Evolutionary conservation across 106 monocot genomes (phyloP).

Genomic region (Dactylorhiza incarnata): DNA sequence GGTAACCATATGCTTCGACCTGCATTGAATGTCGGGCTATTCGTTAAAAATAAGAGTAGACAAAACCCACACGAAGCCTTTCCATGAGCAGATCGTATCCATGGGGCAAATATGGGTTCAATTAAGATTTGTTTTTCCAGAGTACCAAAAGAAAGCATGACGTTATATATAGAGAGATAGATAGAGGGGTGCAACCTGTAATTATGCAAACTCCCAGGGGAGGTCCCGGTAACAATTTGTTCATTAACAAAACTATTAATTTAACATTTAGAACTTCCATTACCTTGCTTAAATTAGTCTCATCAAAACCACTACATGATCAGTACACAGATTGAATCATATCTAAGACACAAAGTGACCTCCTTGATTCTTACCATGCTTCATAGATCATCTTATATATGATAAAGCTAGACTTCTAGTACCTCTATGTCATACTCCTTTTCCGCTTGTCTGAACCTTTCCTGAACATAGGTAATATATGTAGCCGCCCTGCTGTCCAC

Average conservation of each 20-base stretch:
- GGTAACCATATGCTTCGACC: background rate
- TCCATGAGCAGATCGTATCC: too few relatives aligned
- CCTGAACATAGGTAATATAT: constrained; percentile 17
- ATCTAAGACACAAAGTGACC: background rate
- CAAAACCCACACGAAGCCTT: too few relatives aligned
- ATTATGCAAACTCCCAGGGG: too few relatives aligned
- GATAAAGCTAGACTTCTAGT: background rate
- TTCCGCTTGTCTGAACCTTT: constrained; percentile 16
- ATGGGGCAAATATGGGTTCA: too few relatives aligned
- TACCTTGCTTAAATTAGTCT: background rate
- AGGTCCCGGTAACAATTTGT: too few relatives aligned
- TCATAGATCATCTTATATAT: background rate
- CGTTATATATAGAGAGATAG: too few relatives aligned
- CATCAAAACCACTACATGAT: background rate
- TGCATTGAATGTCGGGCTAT: background rate
- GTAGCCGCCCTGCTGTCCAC: constrained; percentile 16
- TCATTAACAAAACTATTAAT: too few relatives aligned
- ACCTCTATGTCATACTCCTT: background rate
- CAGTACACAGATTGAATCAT: background rate
- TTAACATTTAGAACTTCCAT: too few relatives aligned
- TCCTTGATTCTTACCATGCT: background rate
- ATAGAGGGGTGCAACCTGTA: too few relatives aligned
- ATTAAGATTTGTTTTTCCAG: too few relatives aligned
- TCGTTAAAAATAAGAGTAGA: background rate
- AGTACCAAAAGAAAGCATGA: too few relatives aligned